phyloP scores from a whole-genome alignment of 1,284 basidiomycete species.

The Rhodotorula sp. region DNA sequence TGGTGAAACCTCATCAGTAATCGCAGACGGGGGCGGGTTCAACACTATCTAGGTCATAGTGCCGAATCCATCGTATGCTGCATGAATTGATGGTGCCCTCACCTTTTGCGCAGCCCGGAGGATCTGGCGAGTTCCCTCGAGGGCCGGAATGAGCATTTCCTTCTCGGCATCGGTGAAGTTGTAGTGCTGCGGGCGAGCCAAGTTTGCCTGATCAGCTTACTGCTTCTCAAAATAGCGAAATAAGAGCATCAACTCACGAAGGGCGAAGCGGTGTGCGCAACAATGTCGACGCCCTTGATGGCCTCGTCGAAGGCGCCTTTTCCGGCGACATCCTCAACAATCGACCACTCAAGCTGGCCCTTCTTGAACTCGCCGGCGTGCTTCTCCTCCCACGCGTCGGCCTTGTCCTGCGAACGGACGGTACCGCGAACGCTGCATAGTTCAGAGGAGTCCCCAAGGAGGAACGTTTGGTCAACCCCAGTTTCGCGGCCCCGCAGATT shows the following conservation, averaged over 20 bases:
- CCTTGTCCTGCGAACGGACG: conserved; percentile 27
- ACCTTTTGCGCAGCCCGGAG: conserved; percentile 59
- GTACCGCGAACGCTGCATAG: conserved; percentile 23
- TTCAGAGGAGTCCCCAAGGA: no score
- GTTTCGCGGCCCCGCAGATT: no score
- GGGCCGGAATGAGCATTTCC: conserved; percentile 63
- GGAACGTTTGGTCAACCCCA: neutral
- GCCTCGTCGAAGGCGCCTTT: conserved; percentile 53
- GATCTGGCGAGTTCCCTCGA: conserved; percentile 63
- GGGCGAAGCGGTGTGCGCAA: conserved; percentile 41
- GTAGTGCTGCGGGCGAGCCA: conserved; percentile 9
- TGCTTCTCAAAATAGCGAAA: no score
- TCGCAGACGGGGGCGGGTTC: no score
- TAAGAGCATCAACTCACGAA: conserved; percentile 42
- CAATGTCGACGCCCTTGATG: conserved; percentile 49
- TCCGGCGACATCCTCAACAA: conserved; percentile 21
- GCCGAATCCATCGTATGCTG: no score
- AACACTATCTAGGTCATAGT: no score
- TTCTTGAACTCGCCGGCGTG: conserved; percentile 10
- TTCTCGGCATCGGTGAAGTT: conserved; percentile 47
- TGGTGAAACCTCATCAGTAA: neutral
- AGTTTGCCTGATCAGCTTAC: no score
- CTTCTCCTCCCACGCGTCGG: conserved; percentile 24
- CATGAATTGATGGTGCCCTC: neutral
- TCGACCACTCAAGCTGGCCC: conserved; percentile 21